Conservation (phyloP, 2,329 filamentous ascomycete genomes). For the Aspergillus pseudonomiae region DNA sequence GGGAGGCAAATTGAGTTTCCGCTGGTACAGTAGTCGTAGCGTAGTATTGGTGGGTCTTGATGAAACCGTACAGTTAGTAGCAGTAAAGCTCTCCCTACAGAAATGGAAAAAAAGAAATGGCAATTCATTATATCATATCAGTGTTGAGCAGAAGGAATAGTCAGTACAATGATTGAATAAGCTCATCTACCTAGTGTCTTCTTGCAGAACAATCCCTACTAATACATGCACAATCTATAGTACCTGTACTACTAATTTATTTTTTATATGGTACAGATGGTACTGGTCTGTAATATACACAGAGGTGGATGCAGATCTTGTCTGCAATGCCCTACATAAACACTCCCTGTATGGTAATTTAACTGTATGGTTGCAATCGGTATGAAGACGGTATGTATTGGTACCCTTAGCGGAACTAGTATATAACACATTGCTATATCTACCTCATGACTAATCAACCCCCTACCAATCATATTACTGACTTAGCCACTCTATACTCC, state of each 20-base stretch:
- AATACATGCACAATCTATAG: neutral
- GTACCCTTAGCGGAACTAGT: neutral
- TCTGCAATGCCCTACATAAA: neutral
- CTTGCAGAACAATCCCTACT: neutral
- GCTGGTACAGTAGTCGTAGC: slow-evolving; percentile 1
- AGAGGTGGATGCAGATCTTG: neutral
- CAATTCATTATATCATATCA: neutral
- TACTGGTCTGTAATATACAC: neutral
- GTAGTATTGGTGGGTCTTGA: slow-evolving; percentile 2
- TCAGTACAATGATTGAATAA: neutral
- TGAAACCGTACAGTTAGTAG: neutral
- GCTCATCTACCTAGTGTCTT: neutral
- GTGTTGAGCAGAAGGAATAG: neutral
- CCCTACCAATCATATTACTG: neutral
- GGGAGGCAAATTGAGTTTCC: slow-evolving; percentile 16
- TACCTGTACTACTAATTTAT: neutral
- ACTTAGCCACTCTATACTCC: neutral
- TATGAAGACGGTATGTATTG: neutral
- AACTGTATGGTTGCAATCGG: neutral
- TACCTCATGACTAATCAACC: neutral
- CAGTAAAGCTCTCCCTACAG: too few relatives aligned
- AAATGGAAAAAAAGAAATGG: neutral
- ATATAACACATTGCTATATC: neutral
- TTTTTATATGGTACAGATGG: neutral
- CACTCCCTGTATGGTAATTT: neutral